Base-by-base conservation (phyloP, 2,329 filamentous ascomycete genomes). In the Xylaria sp. region DNA sequence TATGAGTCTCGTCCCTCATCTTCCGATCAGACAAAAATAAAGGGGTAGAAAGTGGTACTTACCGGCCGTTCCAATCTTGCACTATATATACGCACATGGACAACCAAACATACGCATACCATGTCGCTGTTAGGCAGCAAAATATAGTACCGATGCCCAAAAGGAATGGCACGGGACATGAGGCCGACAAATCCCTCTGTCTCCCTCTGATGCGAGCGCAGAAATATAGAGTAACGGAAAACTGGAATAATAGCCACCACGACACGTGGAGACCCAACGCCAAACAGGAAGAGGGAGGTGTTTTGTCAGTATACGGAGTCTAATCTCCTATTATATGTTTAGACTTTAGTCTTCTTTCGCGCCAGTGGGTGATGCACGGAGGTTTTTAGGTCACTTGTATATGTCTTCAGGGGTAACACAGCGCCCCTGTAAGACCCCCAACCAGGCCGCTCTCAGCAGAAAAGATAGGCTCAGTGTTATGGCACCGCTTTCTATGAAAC, bases 331-430 rank as follows among this genome's bases (percentile, higher is more conserved):
- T 13, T 1, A 25, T 13, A 10, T 37, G 28, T 3, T 51, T 15
- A 57, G 20, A 18, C 20, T n/a, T 34, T 13, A 4, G 18, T 39
- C 28, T 7, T 28, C 4, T 10, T 41, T 57, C 25, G 23, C 15
- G 8, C 28, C 18, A 20, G 25, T 34, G n/a, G 37, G 51, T 9
- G 18, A 31, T 37, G 44, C 57, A 54, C n/a, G 23, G 52, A 41
- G 44, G n/a, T 28, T 28, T 37, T 41, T 54, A 23, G 60, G 54
- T 56, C 23, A 1, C 41, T 20, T 37, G 23, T 58, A 52, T 54
- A 51, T 58, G 37, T 23, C 15, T 59, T 66, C 31, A 63, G 67
- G 67, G 63, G 67, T 66, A 39, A 46, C 34, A 60, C 56, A 46
- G 28, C 37, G 48, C 41, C n/a, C 56, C 51, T 52, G n/a, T 44